Evolutionary conservation across 306 rosid genomes (phyloP).

Genomic region (Ammopiptanthus mongolicus): DNA sequence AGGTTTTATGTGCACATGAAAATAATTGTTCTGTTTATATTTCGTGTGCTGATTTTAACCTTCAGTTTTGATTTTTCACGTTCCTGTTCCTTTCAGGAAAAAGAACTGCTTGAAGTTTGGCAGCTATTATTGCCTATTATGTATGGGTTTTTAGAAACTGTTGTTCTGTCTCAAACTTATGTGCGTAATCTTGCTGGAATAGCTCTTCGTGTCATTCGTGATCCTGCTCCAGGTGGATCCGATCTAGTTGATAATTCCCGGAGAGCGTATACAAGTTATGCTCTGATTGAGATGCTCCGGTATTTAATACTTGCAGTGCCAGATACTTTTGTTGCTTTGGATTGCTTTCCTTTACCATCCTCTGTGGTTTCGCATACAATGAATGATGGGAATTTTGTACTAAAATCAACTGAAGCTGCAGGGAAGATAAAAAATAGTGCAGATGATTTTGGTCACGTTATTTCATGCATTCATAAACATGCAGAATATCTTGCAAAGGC

Average conservation of each 20-base stretch:
- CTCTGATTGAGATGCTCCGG: slow-evolving; percentile 84
- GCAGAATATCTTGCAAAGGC: slow-evolving; percentile 71
- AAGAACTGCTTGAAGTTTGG: slow-evolving; percentile 69
- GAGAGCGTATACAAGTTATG: slow-evolving; percentile 74
- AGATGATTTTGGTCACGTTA: slow-evolving; percentile 58
- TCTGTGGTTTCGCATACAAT: slow-evolving; percentile 57
- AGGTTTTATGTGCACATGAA: slow-evolving; percentile 2
- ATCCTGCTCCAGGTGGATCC: slow-evolving; percentile 93
- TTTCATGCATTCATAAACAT: slow-evolving; percentile 71
- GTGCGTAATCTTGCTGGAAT: slow-evolving; percentile 77
- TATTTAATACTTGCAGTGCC: slow-evolving; percentile 79
- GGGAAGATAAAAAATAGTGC: slow-evolving; percentile 51
- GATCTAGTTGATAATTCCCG: slow-evolving; percentile 89
- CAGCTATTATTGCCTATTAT: slow-evolving; percentile 86
- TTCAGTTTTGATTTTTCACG: slow-evolving; percentile 23
- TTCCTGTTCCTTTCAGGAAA: slow-evolving; percentile 60
- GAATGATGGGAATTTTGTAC: slow-evolving; percentile 61
- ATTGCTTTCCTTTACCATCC: slow-evolving; percentile 89
- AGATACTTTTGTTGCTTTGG: slow-evolving; percentile 86
- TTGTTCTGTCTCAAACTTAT: slow-evolving; percentile 80
- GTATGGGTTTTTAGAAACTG: slow-evolving; percentile 79
- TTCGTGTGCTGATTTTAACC: neutral
- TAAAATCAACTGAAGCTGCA: slow-evolving; percentile 54
- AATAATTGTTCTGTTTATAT: neutral
- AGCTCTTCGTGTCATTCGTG: slow-evolving; percentile 66